Conservation (phyloP, 257 asterid species). For the Parsonsia alboflavescens region DNA sequence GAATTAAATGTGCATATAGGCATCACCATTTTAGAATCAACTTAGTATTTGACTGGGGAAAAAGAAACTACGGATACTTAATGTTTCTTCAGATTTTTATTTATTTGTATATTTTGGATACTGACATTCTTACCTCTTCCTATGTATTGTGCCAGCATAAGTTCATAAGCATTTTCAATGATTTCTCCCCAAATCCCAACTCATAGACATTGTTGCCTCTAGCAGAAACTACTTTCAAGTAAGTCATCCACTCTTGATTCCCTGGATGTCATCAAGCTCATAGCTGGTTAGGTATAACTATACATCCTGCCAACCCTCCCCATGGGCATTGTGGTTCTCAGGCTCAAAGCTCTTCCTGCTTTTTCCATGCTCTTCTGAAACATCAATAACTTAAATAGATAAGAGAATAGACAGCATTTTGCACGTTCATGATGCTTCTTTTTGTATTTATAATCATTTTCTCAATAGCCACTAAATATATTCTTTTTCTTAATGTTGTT, state of each 20-base stretch:
- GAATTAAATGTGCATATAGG: background rate
- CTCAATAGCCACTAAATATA: background rate
- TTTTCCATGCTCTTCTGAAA: background rate
- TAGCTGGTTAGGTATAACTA: too few relatives aligned
- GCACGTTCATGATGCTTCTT: background rate
- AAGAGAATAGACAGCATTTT: background rate
- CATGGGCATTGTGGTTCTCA: background rate
- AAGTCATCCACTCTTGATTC: too few relatives aligned
- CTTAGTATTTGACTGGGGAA: background rate
- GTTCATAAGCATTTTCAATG: too few relatives aligned
- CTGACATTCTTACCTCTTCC: background rate
- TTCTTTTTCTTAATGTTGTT: background rate
- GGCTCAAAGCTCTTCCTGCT: background rate
- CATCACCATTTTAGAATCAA: background rate
- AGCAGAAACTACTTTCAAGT: background rate
- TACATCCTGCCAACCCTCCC: background rate
- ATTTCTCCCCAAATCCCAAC: background rate
- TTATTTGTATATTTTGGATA: background rate
- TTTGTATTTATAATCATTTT: conserved; percentile 1
- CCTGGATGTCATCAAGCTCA: too few relatives aligned
- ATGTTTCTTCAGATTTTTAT: background rate
- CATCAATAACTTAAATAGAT: background rate
- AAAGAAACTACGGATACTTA: background rate
- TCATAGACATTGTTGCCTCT: background rate
- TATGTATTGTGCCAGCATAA: background rate